Percentiles rank a stretch among this genome's conserved stretches.
Evolutionary conservation across 441 rosid genomes (phyloP).

Genomic region (Hura crepitans): DNA sequence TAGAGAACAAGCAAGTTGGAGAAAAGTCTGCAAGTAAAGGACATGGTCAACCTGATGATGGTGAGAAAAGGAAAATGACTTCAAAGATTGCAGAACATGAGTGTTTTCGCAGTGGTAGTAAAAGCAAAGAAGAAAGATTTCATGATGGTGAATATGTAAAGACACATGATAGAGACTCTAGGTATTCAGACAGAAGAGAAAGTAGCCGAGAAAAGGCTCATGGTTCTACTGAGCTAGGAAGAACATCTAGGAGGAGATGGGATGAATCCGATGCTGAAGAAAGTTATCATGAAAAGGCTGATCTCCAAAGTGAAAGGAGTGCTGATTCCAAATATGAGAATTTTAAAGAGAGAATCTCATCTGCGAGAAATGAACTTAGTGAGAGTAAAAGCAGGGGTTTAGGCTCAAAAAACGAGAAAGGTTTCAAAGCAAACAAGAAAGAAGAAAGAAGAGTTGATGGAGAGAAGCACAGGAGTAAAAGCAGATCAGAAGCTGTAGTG

Average conservation of each 20-base stretch:
- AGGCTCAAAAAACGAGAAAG: constrained; percentile 55
- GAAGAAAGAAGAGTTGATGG: constrained; percentile 56
- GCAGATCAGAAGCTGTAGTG: constrained; percentile 47
- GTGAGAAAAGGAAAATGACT: constrained; percentile 57
- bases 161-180: constrained; percentile 53
- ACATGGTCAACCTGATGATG: constrained; percentile 43
- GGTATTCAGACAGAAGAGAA: constrained; percentile 60
- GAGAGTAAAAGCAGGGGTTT: constrained; percentile 52
- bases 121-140: constrained; percentile 67
- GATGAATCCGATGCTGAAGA: constrained; percentile 69
- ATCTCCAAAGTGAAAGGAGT: constrained; percentile 51
- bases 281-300: constrained; percentile 43
- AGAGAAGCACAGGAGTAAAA: constrained; percentile 52
- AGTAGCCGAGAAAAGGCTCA: constrained; percentile 67
- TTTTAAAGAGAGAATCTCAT: constrained; percentile 44
- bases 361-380: constrained; percentile 47
- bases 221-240: constrained; percentile 54
- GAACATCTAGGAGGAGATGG: constrained; percentile 82
- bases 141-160: constrained; percentile 54
- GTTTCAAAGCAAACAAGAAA: constrained; percentile 46
- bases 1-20: constrained; percentile 54
- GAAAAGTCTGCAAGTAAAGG: constrained; percentile 57
- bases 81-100: constrained; percentile 54
- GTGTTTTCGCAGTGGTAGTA: constrained; percentile 32
- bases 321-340: constrained; percentile 60